Conservation (phyloP, 1,139 yeast species). For the Scheffersomyces parashehatae region DNA sequence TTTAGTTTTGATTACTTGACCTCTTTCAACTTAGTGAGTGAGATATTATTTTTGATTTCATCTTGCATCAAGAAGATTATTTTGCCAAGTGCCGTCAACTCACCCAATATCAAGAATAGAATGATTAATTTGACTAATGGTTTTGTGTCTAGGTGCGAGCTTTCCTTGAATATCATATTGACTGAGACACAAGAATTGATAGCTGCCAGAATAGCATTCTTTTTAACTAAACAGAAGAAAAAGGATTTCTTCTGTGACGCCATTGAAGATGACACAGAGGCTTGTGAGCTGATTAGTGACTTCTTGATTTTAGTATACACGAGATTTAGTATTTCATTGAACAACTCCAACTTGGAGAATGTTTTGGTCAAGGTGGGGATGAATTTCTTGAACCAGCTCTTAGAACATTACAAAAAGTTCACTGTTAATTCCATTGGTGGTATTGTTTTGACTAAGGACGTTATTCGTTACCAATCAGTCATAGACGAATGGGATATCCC, state of each 20-base stretch:
- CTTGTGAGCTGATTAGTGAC: constrained; percentile 64
- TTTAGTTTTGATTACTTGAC: constrained; percentile 49
- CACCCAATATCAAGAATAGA: constrained; percentile 61
- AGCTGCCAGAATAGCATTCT: constrained; percentile 46
- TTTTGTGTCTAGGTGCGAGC: constrained; percentile 67
- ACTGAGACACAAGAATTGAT: constrained; percentile 56
- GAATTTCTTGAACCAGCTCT: constrained; percentile 56
- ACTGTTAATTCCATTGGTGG: constrained; percentile 84
- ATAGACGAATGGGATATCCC: constrained; percentile 71
- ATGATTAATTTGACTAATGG: constrained; percentile 67
- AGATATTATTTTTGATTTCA: constrained; percentile 66
- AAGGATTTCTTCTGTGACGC: constrained; percentile 56
- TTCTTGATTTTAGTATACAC: constrained; percentile 50
- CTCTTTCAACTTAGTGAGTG: constrained; percentile 57
- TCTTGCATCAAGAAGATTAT: constrained; percentile 71
- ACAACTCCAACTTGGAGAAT: constrained; percentile 53
- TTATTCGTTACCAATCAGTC: constrained; percentile 72
- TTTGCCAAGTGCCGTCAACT: constrained; percentile 67
- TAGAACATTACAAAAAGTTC: constrained; percentile 75
- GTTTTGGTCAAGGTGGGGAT: constrained; percentile 62
- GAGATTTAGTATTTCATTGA: constrained; percentile 37
- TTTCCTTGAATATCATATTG: constrained; percentile 65
- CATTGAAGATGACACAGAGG: constrained; percentile 65
- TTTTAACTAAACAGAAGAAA: constrained; percentile 61
- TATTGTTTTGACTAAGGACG: constrained; percentile 78